These are phyloP conservation scores for Fomitopsis pulvina DNA, from an alignment of 768 basidiomycete species.

Conservation along the genomic window DNA sequence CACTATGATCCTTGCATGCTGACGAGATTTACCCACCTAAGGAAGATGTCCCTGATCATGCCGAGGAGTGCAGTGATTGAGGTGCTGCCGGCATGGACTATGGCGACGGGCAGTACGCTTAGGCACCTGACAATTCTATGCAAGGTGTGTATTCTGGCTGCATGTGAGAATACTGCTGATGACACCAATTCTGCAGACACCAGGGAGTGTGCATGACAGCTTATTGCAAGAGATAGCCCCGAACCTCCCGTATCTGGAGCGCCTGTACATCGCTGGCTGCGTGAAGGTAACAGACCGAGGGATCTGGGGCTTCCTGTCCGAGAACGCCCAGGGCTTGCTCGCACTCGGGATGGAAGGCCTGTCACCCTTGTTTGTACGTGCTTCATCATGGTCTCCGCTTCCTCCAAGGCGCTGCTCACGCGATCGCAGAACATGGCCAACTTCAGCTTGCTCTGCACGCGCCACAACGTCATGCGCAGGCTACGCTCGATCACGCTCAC, in stretches of 20 bases:
- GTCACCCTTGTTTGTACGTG: constrained; percentile 53
- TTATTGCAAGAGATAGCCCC: constrained; percentile 45
- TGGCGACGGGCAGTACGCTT: constrained; percentile 37
- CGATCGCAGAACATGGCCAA: constrained; percentile 42
- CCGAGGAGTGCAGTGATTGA: constrained; percentile 50
- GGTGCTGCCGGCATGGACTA: constrained; percentile 46
- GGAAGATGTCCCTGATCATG: constrained; percentile 67
- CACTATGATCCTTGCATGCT: constrained; percentile 52
- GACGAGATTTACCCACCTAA: constrained; percentile 41
- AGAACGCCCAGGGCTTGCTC: constrained; percentile 40
- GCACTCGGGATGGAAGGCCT: constrained; percentile 58
- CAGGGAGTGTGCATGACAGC: constrained; percentile 51
- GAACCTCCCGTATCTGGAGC: constrained; percentile 42
- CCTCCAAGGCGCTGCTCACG: not conserved
- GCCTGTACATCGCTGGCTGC: constrained; percentile 61
- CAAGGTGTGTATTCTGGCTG: constrained; percentile 39
- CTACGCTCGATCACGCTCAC: constrained; percentile 57
- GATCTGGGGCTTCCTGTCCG: constrained; percentile 42
- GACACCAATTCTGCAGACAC: constrained; percentile 34
- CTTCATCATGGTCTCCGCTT: constrained; percentile 2
- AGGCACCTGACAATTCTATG: constrained; percentile 61
- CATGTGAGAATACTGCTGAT: not conserved
- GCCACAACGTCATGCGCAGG: constrained; percentile 30
- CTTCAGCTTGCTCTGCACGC: constrained; percentile 35
- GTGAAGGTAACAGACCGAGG: constrained; percentile 60